phyloP scores from a whole-genome alignment of 1,284 basidiomycete species.

The Rhodofomes roseus region DNA sequence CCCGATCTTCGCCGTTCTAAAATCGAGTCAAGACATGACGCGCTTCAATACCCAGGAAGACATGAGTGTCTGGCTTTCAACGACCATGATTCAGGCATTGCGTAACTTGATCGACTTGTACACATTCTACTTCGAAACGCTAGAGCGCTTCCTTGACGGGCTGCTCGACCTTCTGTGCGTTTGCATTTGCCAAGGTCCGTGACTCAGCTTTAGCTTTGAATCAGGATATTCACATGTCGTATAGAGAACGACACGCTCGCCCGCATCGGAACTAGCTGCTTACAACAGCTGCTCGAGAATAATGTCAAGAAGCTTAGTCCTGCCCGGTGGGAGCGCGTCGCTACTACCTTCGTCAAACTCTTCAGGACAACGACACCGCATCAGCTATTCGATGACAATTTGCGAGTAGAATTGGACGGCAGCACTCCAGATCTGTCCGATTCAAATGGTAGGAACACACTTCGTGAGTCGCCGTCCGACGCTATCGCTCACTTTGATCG shows the following conservation, averaged over 20 bases:
- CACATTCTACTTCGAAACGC: conserved; percentile 91
- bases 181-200: conserved; percentile 96
- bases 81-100: conserved; percentile 98
- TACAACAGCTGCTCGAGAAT: conserved; percentile 94
- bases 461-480: not conserved
- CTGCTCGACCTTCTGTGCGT: conserved; percentile 91
- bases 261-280: conserved; percentile 95
- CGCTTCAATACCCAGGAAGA: conserved; percentile 96
- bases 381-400: conserved; percentile 91
- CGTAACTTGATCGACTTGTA: conserved; percentile 95
- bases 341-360: conserved; percentile 91
- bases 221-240: not conserved
- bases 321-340: conserved; percentile 88
- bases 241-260: conserved; percentile 97
- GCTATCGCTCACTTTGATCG: conserved; percentile 6
- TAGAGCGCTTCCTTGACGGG: conserved; percentile 89
- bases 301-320: conserved; percentile 89
- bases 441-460: conserved; percentile 37
- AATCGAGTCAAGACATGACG: conserved; percentile 86
- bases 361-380: conserved; percentile 98
- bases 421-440: conserved; percentile 54
- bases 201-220: not conserved
- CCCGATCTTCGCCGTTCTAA: conserved; percentile 97
- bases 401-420: conserved; percentile 78
- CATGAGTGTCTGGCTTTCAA: conserved; percentile 99